Base-by-base conservation (phyloP, 108 stramenopile genomes). In the Chaetoceros tenuissimus region DNA sequence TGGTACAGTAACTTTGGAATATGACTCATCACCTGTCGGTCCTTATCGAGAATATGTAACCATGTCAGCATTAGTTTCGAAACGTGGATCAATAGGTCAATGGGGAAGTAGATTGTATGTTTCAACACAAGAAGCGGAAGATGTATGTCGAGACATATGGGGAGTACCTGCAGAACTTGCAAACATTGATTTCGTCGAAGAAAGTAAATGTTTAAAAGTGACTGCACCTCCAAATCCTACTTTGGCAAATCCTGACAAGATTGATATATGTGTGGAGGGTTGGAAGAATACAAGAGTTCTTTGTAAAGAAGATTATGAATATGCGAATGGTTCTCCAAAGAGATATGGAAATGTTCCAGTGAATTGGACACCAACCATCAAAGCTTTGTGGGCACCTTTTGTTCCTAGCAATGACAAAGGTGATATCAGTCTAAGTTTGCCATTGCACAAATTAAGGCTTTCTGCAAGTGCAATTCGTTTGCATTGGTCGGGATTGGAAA, bases 301-400 rank as follows among this genome's bases (percentile, higher is more conserved):
- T 0, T 24, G 24, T 3, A n/a, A 47, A 21, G 29, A 59, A 2
- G 47, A 47, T 13, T 30, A 21, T 64, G 31, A n/a, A 19, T 2
- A 16, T 2, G 24, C 3, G 16, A 31, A 31, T 3, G 28, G 18
- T 24, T 18, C 22, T 24, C 25, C 48, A 24, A 71, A 50, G 53
- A 50, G 66, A 28, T 63, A 30, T 25, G 74, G 74, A 3, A 67
- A 67, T 46, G 19, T 79, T 27, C 78, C 78, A 18, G 63, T 79
- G 24, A 60, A 64, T 46, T 79, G 78, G 78, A 79, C 78, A 21
- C 78, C 78, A 24, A 79, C 73, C 25, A 79, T 79, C 49, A 79
- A 79, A 46, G 78, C 78, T 5, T 66, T 79, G 2, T 79, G 78
- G 78, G 69, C 63, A 50, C 10, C 40, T 17, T 40, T 40, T 40